Evolutionary conservation across 176 grass and related monocot genomes (phyloP), one percentile per base, ranked within the genome.

Genomic region (Elaeis guineensis): DNA sequence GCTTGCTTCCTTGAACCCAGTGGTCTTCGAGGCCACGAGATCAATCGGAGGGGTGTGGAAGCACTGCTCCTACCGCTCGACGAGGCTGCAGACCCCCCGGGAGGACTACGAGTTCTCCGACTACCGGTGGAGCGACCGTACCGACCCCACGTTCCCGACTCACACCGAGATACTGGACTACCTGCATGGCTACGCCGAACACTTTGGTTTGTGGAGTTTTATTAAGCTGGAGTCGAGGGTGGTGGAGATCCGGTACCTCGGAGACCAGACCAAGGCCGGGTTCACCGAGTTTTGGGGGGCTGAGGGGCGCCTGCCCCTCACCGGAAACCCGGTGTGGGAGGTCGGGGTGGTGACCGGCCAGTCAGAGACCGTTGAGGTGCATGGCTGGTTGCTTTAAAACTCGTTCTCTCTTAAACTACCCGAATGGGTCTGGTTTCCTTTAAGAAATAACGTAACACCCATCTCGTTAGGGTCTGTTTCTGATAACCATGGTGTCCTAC

Each of bases 41-140:
- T 83, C 76, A 5, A 39, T 97, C 19, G 93, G 84, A 21, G 93
- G 92, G 1, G 93, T 97, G 66, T 97, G 93, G 93, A 78, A 77
- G 75, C 84, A 97, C 87, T 91, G 87, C 75, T 77, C 66, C 18
- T 91, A 78, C 84, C 84, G 87, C 12, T 83, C 87, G 12, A 97
- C 93, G 19, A 30, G 93, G 54, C 87, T 92, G 55, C 93, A 97
- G 72, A 97, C 93, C 16, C 87, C 93, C 4, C 81, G 93, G 4
- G 76, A 66, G 1, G 84, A 92, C 93, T 97, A 91, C 69, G 93
- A 97, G 72, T 97, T 97, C 84, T 91, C 93, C 49, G 93, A 92
- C 76, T 73, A 80, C 75, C 69, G 75, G 30, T 97, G 93, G 93
- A 54, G 17, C 35, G 76, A 89, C 84, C 80, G 87, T 64, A 75